phyloP scores from a whole-genome alignment of 768 basidiomycete species.

The Termitomyces sp. region DNA sequence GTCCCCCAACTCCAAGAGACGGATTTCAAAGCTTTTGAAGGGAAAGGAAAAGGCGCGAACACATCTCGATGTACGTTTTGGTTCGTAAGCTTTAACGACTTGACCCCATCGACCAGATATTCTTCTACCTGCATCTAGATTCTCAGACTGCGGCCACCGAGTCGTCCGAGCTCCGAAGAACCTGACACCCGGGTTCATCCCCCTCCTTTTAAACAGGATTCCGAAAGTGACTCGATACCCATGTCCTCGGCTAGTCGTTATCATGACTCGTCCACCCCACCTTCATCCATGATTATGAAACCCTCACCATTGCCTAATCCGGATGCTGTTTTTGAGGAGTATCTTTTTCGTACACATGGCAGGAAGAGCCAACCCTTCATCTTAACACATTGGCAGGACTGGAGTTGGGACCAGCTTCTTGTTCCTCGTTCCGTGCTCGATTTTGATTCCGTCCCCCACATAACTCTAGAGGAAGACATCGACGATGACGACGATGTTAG shows the following conservation, averaged over 20 bases:
- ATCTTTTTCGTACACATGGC: slow-evolving; percentile 26
- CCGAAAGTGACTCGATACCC: not conserved
- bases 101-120: slow-evolving; percentile 3
- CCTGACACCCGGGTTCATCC: not conserved
- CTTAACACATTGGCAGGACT: slow-evolving; percentile 28
- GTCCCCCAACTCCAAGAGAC: slow-evolving; percentile 5
- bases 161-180: not conserved
- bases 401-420: slow-evolving; percentile 40
- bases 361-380: slow-evolving; percentile 14
- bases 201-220: not conserved
- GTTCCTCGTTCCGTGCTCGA: slow-evolving; percentile 22
- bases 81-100: slow-evolving; percentile 1
- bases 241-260: not conserved
- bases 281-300: not conserved
- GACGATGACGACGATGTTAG: not conserved
- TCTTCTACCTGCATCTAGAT: slow-evolving; percentile 4
- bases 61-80: slow-evolving; percentile 7
- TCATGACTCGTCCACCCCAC: slow-evolving; percentile 3
- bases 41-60: not conserved
- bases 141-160: not conserved
- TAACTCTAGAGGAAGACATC: not conserved
- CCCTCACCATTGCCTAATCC: slow-evolving; percentile 6
- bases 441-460: slow-evolving; percentile 1
- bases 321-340: slow-evolving; percentile 22
- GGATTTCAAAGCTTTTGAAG: slow-evolving; percentile 2